These are phyloP conservation scores for Pseudoperonospora humuli DNA, from an alignment of 352 stramenopile species.

Conservation along the genomic window DNA sequence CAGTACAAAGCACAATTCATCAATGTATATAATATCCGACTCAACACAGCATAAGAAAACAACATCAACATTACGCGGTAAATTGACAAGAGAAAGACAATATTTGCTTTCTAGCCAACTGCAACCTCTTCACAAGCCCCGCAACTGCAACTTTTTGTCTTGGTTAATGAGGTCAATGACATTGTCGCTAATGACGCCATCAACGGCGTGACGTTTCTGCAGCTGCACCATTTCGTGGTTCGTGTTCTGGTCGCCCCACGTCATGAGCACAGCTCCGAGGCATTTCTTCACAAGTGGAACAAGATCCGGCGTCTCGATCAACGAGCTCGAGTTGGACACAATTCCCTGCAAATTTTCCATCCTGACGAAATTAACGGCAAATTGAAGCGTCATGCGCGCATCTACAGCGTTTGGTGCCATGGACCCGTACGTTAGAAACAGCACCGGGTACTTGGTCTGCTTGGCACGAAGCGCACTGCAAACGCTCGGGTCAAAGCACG, in stretches of 20 bases:
- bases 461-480: conserved; percentile 63
- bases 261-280: conserved; percentile 36
- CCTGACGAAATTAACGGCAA: conserved; percentile 45
- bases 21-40: too few relatives aligned
- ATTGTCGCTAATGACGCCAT: conserved; percentile 80
- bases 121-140: neutral
- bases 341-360: conserved; percentile 67
- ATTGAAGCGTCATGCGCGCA: conserved; percentile 52
- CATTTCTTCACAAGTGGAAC: conserved; percentile 44
- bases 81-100: too few relatives aligned
- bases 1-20: too few relatives aligned
- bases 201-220: conserved; percentile 59
- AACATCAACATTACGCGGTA: too few relatives aligned
- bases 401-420: conserved; percentile 41
- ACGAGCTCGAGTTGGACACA: conserved; percentile 65
- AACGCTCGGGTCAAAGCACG: conserved; percentile 67
- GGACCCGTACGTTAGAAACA: conserved; percentile 65
- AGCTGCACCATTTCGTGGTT: conserved; percentile 57
- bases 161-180: conserved; percentile 63
- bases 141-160: conserved; percentile 29
- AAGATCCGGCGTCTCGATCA: conserved; percentile 49
- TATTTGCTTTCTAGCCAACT: too few relatives aligned
- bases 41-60: too few relatives aligned
- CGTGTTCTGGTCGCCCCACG: conserved; percentile 79
- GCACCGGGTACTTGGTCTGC: conserved; percentile 63